Percentiles rank a stretch among this genome's conserved stretches.
phyloP scores from a whole-genome alignment of 331 rosid genomes.

The Rosa hybrid region DNA sequence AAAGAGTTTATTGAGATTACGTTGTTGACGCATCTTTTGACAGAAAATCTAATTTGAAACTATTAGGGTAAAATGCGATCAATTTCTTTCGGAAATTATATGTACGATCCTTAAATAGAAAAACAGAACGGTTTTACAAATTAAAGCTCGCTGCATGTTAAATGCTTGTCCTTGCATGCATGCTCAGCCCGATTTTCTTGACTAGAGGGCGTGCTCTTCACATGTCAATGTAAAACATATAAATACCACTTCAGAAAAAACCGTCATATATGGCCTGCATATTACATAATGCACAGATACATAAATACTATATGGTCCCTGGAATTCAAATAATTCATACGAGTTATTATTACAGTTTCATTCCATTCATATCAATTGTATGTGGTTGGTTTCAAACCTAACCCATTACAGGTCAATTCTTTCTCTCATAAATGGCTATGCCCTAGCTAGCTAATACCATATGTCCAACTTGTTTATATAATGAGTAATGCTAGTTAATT shows the following conservation, averaged over 20 bases:
- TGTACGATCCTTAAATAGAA: not conserved
- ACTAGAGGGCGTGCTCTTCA: slow-evolving; percentile 10
- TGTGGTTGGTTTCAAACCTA: slow-evolving; percentile 68
- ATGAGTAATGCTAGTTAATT: not conserved
- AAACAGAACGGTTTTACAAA: not conserved
- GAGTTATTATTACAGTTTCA: slow-evolving; percentile 9
- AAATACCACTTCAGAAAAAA: slow-evolving; percentile 19
- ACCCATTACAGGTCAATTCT: slow-evolving; percentile 51
- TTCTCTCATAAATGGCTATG: slow-evolving; percentile 70
- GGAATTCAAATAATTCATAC: slow-evolving; percentile 27
- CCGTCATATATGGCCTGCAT: not conserved
- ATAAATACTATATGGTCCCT: slow-evolving; percentile 38
- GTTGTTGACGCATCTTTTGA: too few species aligned
- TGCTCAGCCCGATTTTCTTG: not conserved
- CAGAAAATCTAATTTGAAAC: too few species aligned
- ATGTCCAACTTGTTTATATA: not conserved
- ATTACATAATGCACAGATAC: not conserved
- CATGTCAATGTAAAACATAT: slow-evolving; percentile 10
- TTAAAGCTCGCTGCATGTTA: too few species aligned
- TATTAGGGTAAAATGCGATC: not conserved
- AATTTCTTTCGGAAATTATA: too few species aligned
- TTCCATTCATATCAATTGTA: not conserved
- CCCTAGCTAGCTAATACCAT: slow-evolving; percentile 28
- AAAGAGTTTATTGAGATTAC: too few species aligned
- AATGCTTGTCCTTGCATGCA: not conserved